These are phyloP conservation scores for Hyaloscypha finlandica DNA, from an alignment of 495 filamentous ascomycete species.

Conservation along the genomic window DNA sequence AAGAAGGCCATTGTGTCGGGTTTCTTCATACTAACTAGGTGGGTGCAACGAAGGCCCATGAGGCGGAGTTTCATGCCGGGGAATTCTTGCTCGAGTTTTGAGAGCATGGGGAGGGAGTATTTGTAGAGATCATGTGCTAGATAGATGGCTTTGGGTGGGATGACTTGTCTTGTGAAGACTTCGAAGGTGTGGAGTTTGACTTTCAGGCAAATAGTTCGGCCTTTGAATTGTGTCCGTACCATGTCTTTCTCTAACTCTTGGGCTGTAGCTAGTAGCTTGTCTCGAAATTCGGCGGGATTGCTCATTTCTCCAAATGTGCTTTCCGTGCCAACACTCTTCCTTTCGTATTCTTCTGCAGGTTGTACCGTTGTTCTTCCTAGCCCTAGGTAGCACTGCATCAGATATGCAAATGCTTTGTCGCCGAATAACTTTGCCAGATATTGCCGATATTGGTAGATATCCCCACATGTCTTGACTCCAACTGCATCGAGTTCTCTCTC, in stretches of 20 bases:
- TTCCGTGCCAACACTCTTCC: conserved; percentile 94
- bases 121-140: conserved; percentile 81
- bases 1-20: conserved; percentile 76
- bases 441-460: conserved; percentile 77
- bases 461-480: conserved; percentile 85
- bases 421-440: conserved; percentile 78
- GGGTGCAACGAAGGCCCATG: conserved; percentile 85
- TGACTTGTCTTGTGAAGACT: conserved; percentile 79
- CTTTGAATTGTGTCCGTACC: conserved; percentile 76
- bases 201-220: conserved; percentile 86
- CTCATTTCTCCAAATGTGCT: conserved; percentile 85
- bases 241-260: conserved; percentile 91
- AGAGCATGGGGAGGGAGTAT: conserved; percentile 78
- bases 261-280: conserved; percentile 76
- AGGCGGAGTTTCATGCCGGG: conserved; percentile 79
- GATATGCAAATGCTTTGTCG: conserved; percentile 85
- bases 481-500: conserved; percentile 89
- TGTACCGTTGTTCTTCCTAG: conserved; percentile 85
- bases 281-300: conserved; percentile 65
- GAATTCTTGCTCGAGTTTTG: conserved; percentile 83
- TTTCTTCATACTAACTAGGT: conserved; percentile 83
- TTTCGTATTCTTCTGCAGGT: conserved; percentile 85
- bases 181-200: conserved; percentile 94
- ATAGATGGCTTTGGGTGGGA: conserved; percentile 69
- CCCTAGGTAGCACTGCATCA: conserved; percentile 82